A percentile compares a stretch with the other conserved stretches of the same genome.
Evolutionary conservation across 2,329 filamentous ascomycete species (phyloP).

Genomic region (Zymoseptoria brevis): DNA sequence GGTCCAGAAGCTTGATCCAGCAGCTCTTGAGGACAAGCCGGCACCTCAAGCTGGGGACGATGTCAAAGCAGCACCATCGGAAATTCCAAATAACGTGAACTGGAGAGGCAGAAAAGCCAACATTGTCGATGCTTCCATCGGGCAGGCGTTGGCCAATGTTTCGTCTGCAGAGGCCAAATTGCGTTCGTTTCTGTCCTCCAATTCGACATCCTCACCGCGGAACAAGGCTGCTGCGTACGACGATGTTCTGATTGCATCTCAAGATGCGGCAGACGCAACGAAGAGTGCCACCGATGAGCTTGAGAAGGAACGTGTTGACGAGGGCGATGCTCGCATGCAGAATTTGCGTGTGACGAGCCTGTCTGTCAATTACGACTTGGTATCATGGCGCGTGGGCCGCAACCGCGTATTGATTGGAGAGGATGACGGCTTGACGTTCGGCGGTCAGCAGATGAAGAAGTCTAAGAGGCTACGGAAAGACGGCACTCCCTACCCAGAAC

Average conservation of each 20-base stretch:
- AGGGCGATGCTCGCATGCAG: constrained; percentile 82
- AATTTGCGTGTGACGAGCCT: constrained; percentile 86
- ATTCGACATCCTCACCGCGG: constrained; percentile 35
- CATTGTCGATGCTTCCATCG: constrained; percentile 88
- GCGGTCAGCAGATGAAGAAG: constrained; percentile 47
- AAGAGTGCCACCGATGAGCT: constrained; percentile 91
- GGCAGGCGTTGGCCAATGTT: constrained; percentile 69
- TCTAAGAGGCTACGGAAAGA: constrained; percentile 44
- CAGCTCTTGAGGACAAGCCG: constrained; percentile 53
- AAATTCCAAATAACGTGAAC: constrained; percentile 64
- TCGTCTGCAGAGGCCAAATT: constrained; percentile 47
- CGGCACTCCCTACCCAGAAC: constrained; percentile 38
- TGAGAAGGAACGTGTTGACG: constrained; percentile 70
- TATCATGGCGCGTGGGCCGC: constrained; percentile 89
- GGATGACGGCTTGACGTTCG: constrained; percentile 63
- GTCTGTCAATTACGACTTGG: constrained; percentile 86
- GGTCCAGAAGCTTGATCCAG: constrained; percentile 63
- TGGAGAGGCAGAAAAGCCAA: constrained; percentile 83
- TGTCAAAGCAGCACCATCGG: constrained; percentile 21
- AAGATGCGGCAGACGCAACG: constrained; percentile 88
- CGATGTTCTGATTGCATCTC: constrained; percentile 77
- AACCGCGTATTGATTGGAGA: constrained; percentile 83
- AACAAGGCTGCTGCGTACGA: constrained; percentile 85
- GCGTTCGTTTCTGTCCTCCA: constrained; percentile 38
- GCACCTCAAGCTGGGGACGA: constrained; percentile 21